phyloP scores from a whole-genome alignment of 2,329 filamentous ascomycete species.

The Gremmenia infestans region DNA sequence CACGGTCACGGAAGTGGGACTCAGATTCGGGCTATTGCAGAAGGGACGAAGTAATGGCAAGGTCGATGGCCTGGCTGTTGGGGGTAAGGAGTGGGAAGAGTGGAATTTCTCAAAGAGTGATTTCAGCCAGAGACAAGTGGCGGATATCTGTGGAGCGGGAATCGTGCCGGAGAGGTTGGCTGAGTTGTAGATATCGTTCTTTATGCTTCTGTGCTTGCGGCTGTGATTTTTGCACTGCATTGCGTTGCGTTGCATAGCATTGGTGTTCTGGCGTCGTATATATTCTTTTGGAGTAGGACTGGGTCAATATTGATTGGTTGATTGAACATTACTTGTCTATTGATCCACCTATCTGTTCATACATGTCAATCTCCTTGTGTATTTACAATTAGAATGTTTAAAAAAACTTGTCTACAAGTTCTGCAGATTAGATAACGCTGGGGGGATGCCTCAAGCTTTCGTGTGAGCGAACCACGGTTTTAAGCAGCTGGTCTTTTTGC shows the following conservation, averaged over 20 bases:
- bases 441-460: no score
- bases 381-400: no score
- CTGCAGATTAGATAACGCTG: no score
- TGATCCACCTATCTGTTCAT: no score
- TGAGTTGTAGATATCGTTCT: conserved; percentile 9
- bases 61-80: neutral
- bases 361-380: no score
- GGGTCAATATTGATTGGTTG: no score
- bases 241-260: conserved; percentile 14
- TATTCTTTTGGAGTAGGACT: neutral
- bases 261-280: conserved; percentile 10
- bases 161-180: conserved; percentile 21
- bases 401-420: no score
- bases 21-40: conserved; percentile 73
- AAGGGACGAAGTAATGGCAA: conserved; percentile 25
- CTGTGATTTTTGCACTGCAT: neutral
- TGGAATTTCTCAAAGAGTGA: conserved; percentile 27
- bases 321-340: no score
- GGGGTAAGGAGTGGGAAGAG: neutral
- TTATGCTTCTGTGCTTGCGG: neutral
- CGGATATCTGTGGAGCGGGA: conserved; percentile 29
- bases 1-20: conserved; percentile 80
- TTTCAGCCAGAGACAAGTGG: conserved; percentile 25
- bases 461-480: no score
- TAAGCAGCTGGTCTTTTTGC: no score